Base-by-base conservation (phyloP, 805 yeast genomes). In the Candida krabiensis region DNA sequence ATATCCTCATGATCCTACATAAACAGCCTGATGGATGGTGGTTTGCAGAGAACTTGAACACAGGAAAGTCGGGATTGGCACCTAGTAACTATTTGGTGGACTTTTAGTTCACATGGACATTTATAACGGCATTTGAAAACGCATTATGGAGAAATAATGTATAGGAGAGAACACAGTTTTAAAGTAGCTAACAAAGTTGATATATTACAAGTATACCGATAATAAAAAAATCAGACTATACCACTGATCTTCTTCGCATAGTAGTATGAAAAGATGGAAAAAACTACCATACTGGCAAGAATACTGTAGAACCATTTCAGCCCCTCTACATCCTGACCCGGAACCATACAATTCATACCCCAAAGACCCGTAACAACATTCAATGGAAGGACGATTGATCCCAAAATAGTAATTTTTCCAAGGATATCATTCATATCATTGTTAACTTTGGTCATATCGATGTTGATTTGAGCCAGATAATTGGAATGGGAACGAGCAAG, bases 311-410 rank as follows among this genome's bases (percentile, higher is more conserved):
- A 85, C 93, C 93, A 85, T 2, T 59, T 50, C 45, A 85, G 60
- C 5, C 79, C 73, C n/a, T 72, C 75, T 6, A 65, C 63, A 19
- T 71, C 75, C 59, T 91, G 98, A 0, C 99, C 99, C 0, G 99
- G 99, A 24, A 93, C 99, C 9, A 87, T 54, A 49, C 93, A 95
- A 66, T 93, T 93, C 99, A 93, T 93, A 40, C 99, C 99, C 98
- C 98, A 93, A 32, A 93, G 66, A 15, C 99, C 99, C 0, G 99
- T 93, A 16, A 93, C 83, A 38, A 93, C 87, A 58, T 93, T 93
- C 77, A 93, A 78, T 3, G 99, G 99, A 41, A 93, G 68, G 15
- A 93, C 96, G 39, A 93, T 87, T 0, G 98, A 88, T 74, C 98
- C 99, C 46, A 91, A 65, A 28, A 90, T 83, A 3, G 98, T 87